Base-by-base conservation (phyloP, 2,329 filamentous ascomycete species). In the Colletotrichum tanaceti region DNA sequence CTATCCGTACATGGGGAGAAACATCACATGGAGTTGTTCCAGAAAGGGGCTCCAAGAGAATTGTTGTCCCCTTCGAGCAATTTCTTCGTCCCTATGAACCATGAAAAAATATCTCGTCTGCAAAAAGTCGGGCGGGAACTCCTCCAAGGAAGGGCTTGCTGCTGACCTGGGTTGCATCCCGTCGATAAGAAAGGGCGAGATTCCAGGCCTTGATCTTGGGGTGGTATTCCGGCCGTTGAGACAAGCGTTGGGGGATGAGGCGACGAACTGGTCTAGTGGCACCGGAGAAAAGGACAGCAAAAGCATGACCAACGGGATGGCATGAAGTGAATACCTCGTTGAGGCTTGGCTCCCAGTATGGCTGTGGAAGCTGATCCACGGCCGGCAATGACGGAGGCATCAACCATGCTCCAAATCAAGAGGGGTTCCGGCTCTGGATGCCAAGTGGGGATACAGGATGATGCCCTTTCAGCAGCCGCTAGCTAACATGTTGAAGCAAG, bases 161-260 rank as follows among this genome's bases (percentile, higher is more conserved):
- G 22, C 47, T 46, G 65, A 28, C 24, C 47, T 22, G 53, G 41
- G 61, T 68, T 38, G 46, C 54, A 59, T 68, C 65, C 65, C 65
- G 54, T 47, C 44, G n/a, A 47, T 1, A 9, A 2, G 50, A 5
- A 28, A 5, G 24, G 16, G 43, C 32, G 44, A 28, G 22, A 44
- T 46, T 53, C 49, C 46, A 18, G 52, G n/a, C 44, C 50, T 22
- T 14, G 13, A 24, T 13, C 6, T 13, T 32, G 20, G 41, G 41
- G 58, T 62, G 58, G 38, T 39, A 47, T 64, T 24, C 35, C 38
- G 60, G 14, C 46, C 39, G 28, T 41, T 58, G 60, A 54, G 47
- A 49, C 43, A 22, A 18, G 32, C 14, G 22, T 39, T 58, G 59
- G 52, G 50, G 39, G 32, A 35, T 14, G 20, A 47, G 9, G 20